Evolutionary conservation across 805 yeast species (phyloP).

Genomic region (Torulaspora microellipsoides): DNA sequence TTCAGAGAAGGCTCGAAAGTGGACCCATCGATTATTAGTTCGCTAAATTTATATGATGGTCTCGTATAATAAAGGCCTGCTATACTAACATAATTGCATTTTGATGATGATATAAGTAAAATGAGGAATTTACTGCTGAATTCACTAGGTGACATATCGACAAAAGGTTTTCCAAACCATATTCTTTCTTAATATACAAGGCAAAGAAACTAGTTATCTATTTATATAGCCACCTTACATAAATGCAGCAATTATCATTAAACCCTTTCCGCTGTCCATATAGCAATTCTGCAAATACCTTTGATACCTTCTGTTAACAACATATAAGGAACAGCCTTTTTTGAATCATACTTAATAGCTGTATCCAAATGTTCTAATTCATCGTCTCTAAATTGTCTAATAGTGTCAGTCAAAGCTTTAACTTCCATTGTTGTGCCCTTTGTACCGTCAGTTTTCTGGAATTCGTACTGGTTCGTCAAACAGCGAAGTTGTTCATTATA

Average conservation of each 20-base stretch:
- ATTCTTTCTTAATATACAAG: too few species aligned
- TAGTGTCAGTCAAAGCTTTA: constrained; percentile 50
- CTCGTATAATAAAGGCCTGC: constrained; percentile 44
- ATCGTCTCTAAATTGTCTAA: constrained; percentile 82
- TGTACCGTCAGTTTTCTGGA: constrained; percentile 34
- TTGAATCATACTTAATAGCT: constrained; percentile 88
- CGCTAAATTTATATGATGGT: constrained; percentile 77
- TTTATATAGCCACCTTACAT: neutral
- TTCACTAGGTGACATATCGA: too few species aligned
- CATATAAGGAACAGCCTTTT: constrained; percentile 88
- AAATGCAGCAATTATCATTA: constrained; percentile 28
- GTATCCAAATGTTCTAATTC: constrained; percentile 94
- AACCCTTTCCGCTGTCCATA: constrained; percentile 83
- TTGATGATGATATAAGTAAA: too few species aligned
- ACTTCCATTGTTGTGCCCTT: constrained; percentile 47
- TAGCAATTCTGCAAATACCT: constrained; percentile 77
- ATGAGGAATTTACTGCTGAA: too few species aligned
- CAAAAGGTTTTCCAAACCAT: too few species aligned
- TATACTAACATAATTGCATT: neutral
- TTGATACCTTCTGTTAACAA: constrained; percentile 85
- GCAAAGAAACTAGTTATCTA: too few species aligned
- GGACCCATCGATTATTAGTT: constrained; percentile 71
- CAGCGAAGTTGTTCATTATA: constrained; percentile 86
- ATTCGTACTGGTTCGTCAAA: constrained; percentile 60
- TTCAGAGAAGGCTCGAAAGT: constrained; percentile 75